These are phyloP conservation scores for Lactifluus rugatus DNA, from an alignment of 768 basidiomycete genomes.

Conservation along the genomic window DNA sequence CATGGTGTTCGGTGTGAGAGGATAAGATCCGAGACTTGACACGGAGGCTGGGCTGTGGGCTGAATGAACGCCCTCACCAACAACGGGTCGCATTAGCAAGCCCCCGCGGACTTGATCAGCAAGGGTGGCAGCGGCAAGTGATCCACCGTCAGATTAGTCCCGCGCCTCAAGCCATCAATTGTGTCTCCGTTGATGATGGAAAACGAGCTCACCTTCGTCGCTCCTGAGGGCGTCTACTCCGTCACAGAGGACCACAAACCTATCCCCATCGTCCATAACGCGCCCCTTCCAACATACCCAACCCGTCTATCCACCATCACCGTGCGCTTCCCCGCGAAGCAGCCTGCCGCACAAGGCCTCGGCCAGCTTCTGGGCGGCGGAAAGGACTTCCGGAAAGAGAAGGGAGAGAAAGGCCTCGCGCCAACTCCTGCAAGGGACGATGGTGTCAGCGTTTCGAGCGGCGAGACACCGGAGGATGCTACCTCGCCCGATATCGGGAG, in stretches of 20 bases:
- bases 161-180: constrained; percentile 2
- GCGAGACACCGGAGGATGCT: constrained; percentile 62
- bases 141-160: background rate
- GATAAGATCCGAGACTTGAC: constrained; percentile 27
- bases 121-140: background rate
- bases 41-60: background rate
- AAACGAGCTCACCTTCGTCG: constrained; percentile 76
- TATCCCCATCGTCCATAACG: constrained; percentile 31
- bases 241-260: constrained; percentile 82
- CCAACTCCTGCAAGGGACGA: constrained; percentile 31
- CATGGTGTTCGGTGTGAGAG: constrained; percentile 18
- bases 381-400: constrained; percentile 56
- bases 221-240: constrained; percentile 84
- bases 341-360: constrained; percentile 47
- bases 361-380: constrained; percentile 59
- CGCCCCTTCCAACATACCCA: constrained; percentile 37
- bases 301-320: constrained; percentile 53
- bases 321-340: constrained; percentile 56
- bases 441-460: constrained; percentile 71
- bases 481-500: constrained; percentile 28
- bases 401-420: constrained; percentile 33
- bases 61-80: too few species aligned
- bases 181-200: constrained; percentile 39
- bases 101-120: constrained; percentile 19
- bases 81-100: background rate